Percentiles rank a stretch among this genome's conserved stretches.
Evolutionary conservation across 768 basidiomycete genomes (phyloP).

Genomic region (Boletus vermiculosoides): DNA sequence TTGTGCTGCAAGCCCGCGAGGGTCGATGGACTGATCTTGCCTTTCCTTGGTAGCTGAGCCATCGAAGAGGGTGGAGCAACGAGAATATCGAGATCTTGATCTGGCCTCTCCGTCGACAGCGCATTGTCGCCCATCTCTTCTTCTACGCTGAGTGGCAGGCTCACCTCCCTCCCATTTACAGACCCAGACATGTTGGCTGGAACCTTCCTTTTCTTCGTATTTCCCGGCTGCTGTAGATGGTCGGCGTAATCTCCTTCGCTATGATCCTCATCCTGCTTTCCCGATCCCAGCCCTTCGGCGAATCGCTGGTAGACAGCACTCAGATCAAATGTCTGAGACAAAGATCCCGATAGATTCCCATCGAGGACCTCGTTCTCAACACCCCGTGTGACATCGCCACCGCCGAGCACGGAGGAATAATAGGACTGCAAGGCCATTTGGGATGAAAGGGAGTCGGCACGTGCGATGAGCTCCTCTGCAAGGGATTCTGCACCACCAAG

Average conservation of each 20-base stretch:
- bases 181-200: slow-evolving; percentile 56
- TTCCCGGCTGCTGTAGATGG: slow-evolving; percentile 72
- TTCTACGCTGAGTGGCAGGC: slow-evolving; percentile 42
- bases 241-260: slow-evolving; percentile 64
- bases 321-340: slow-evolving; percentile 29
- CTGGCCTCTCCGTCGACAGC: slow-evolving; percentile 26
- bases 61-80: slow-evolving; percentile 19
- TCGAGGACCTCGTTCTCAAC: slow-evolving; percentile 17
- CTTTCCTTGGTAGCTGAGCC: slow-evolving; percentile 29
- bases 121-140: slow-evolving; percentile 38
- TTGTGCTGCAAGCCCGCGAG: slow-evolving; percentile 74
- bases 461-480: slow-evolving; percentile 57
- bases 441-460: slow-evolving; percentile 55
- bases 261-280: slow-evolving; percentile 49
- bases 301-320: slow-evolving; percentile 27
- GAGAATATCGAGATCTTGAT: slow-evolving; percentile 26
- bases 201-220: slow-evolving; percentile 88
- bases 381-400: slow-evolving; percentile 39
- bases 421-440: slow-evolving; percentile 62
- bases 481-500: slow-evolving; percentile 46
- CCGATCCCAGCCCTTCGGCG: slow-evolving; percentile 24
- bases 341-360: slow-evolving; percentile 20
- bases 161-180: slow-evolving; percentile 41
- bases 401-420: slow-evolving; percentile 57
- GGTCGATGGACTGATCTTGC: slow-evolving; percentile 58